A percentile compares a stretch with the other conserved stretches of the same genome.
Evolutionary conservation across 2,329 filamentous ascomycete species (phyloP).

Genomic region (Cordyceps fumosorosea): DNA sequence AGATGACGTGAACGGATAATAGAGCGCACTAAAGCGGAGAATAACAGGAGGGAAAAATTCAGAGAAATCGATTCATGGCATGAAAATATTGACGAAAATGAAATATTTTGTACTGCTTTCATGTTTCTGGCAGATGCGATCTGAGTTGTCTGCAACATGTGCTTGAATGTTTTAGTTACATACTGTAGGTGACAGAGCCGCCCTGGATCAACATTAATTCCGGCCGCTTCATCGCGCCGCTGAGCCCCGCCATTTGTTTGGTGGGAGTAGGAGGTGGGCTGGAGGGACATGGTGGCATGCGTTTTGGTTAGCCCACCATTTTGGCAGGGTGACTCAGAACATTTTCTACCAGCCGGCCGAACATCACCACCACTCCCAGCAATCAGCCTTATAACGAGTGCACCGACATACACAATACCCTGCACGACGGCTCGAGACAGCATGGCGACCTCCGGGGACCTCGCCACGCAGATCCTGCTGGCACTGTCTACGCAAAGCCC

Average conservation of each 20-base stretch:
- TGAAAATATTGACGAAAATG: background rate
- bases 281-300: constrained; percentile 4
- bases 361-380: constrained; percentile 1
- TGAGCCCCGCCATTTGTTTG: constrained; percentile 9
- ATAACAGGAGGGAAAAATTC: background rate
- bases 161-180: too few species aligned
- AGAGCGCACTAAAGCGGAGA: background rate
- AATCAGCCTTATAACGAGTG: background rate
- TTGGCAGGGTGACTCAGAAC: constrained; percentile 12
- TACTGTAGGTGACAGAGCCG: too few species aligned
- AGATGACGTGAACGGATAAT: background rate
- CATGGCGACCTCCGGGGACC: constrained; percentile 47
- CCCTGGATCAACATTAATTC: constrained; percentile 15
- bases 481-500: constrained; percentile 57
- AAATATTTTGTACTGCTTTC: background rate
- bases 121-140: background rate
- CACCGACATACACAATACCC: background rate
- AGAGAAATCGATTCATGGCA: background rate
- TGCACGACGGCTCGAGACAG: constrained; percentile 13
- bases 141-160: too few species aligned
- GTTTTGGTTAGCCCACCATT: constrained; percentile 10
- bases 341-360: constrained; percentile 7
- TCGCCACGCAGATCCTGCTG: constrained; percentile 59
- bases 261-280: background rate
- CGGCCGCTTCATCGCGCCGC: background rate